These are phyloP conservation scores for Pistacia vera DNA, from an alignment of 345 rosid species.

Conservation along the genomic window DNA sequence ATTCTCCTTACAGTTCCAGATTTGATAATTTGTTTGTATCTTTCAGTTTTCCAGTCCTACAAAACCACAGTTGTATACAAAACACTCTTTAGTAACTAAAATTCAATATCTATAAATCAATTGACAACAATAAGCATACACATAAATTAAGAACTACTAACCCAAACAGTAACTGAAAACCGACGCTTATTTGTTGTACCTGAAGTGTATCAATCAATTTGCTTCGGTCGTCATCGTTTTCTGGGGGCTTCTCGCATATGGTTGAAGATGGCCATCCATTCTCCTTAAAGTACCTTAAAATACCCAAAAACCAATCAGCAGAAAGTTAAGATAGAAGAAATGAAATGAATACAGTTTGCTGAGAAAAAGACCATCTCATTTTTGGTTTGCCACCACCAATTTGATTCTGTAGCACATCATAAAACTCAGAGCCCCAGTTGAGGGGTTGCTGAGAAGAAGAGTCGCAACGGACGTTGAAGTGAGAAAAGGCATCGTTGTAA, in stretches of 20 bases:
- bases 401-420: slow-evolving; percentile 79
- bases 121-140: background rate
- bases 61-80: slow-evolving; percentile 6
- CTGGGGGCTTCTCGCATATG: slow-evolving; percentile 57
- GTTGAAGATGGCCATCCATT: slow-evolving; percentile 91
- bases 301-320: slow-evolving; percentile 6
- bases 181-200: slow-evolving; percentile 33
- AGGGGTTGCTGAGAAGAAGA: slow-evolving; percentile 54
- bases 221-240: slow-evolving; percentile 64
- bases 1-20: slow-evolving; percentile 81
- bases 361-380: slow-evolving; percentile 70
- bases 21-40: slow-evolving; percentile 89
- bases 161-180: background rate
- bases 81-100: background rate
- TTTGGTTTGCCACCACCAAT: slow-evolving; percentile 97
- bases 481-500: slow-evolving; percentile 87
- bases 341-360: background rate
- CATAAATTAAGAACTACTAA: background rate
- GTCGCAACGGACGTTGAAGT: slow-evolving; percentile 75
- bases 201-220: slow-evolving; percentile 82
- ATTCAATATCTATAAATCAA: background rate
- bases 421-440: slow-evolving; percentile 71
- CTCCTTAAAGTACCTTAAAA: slow-evolving; percentile 79
- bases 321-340: background rate
- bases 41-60: slow-evolving; percentile 97